Evolutionary conservation across 2,329 filamentous ascomycete genomes (phyloP).

Genomic region (Plectosphaerella cucumerina): DNA sequence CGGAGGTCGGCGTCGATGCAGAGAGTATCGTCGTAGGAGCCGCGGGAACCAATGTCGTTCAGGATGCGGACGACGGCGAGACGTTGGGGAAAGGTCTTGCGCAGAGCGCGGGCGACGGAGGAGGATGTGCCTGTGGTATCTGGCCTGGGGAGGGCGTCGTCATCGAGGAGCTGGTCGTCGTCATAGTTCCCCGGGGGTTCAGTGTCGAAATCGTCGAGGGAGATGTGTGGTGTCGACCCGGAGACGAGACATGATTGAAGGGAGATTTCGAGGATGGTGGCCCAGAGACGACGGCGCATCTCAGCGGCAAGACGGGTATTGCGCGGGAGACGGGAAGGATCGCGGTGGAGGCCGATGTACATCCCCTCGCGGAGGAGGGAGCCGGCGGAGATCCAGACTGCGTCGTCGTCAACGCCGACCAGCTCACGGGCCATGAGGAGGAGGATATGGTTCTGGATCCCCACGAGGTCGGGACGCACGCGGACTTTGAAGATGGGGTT

Average conservation of each 20-base stretch:
- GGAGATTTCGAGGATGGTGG: constrained; percentile 44
- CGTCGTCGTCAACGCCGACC: constrained; percentile 33
- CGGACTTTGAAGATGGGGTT: constrained; percentile 49
- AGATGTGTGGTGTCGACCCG: constrained; percentile 41
- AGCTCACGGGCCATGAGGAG: constrained; percentile 37
- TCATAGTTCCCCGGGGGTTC: constrained; percentile 43
- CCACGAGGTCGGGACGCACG: constrained; percentile 23
- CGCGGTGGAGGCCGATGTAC: constrained; percentile 46
- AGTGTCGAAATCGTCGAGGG: constrained; percentile 42
- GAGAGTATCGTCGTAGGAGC: constrained; percentile 40
- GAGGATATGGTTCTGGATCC: constrained; percentile 39
- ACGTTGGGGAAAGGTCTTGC: constrained; percentile 35
- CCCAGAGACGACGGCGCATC: constrained; percentile 48
- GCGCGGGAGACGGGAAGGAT: constrained; percentile 34
- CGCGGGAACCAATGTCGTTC: constrained; percentile 30
- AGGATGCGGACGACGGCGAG: constrained; percentile 37
- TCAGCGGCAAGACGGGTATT: constrained; percentile 32
- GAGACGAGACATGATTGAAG: constrained; percentile 40
- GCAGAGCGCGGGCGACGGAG: constrained; percentile 35
- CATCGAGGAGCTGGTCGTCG: constrained; percentile 39
- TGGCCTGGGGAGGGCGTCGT: constrained; percentile 25
- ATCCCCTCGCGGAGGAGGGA: constrained; percentile 39
- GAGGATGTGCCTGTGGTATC: constrained; percentile 33
- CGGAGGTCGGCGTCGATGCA: constrained; percentile 35
- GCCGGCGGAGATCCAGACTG: constrained; percentile 43